phyloP scores from a whole-genome alignment of 1,284 basidiomycete species.

The Neotropicomus parvogracilis region DNA sequence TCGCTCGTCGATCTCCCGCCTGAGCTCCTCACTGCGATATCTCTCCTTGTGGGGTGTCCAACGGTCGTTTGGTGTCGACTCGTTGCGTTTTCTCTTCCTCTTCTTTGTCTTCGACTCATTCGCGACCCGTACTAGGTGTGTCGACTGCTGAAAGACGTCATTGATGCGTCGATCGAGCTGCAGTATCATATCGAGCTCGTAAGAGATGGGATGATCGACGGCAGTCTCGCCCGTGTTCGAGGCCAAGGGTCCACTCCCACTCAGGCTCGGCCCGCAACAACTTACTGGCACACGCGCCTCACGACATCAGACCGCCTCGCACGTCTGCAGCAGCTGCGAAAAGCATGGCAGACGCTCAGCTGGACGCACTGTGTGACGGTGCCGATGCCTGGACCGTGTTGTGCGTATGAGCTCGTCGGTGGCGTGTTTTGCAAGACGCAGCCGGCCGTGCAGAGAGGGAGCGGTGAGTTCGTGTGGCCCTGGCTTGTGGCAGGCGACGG shows the following conservation, averaged over 20 bases:
- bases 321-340: constrained; percentile 38
- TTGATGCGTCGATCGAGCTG: constrained; percentile 40
- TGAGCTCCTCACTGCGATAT: constrained; percentile 18
- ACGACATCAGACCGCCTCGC: constrained; percentile 38
- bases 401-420: constrained; percentile 56
- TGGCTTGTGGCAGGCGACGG: background rate
- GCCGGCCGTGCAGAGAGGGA: background rate
- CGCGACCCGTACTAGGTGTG: constrained; percentile 49
- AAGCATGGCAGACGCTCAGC: constrained; percentile 41
- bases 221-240: too few species aligned
- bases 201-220: constrained; percentile 40
- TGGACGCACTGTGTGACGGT: constrained; percentile 35
- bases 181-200: constrained; percentile 50
- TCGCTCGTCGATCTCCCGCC: constrained; percentile 19
- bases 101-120: background rate
- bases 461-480: background rate
- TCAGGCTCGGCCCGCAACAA: too few species aligned
- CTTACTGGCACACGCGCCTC: background rate
- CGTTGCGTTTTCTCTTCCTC: constrained; percentile 31
- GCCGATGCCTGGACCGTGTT: constrained; percentile 40
- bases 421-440: constrained; percentile 50
- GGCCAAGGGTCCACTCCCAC: too few species aligned
- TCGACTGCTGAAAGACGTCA: constrained; percentile 30
- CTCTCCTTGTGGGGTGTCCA: constrained; percentile 2
- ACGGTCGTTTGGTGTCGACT: constrained; percentile 24